These are phyloP conservation scores for Calonectria crousiana DNA, from an alignment of 2,329 filamentous ascomycete species.

Conservation along the genomic window DNA sequence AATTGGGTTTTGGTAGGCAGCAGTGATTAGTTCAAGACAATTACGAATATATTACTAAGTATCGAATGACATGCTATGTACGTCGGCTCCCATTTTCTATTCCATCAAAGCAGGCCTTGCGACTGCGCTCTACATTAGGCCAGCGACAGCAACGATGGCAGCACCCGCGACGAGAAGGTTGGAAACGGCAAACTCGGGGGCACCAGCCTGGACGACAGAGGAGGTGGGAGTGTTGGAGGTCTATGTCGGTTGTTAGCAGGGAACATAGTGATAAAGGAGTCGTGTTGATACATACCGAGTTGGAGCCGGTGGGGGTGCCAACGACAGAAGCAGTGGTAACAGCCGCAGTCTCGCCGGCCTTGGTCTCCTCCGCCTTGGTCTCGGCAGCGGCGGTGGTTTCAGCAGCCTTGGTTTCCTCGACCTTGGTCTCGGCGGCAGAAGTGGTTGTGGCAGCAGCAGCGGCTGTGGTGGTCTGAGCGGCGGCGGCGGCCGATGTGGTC, in stretches of 20 bases:
- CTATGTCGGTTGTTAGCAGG: slow-evolving; percentile 10
- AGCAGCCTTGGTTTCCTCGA: not conserved
- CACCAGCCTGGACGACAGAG: slow-evolving; percentile 20
- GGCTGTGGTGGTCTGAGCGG: slow-evolving; percentile 15
- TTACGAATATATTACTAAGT: slow-evolving; percentile 23
- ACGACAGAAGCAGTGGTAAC: not conserved
- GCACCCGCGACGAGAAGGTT: slow-evolving; percentile 24
- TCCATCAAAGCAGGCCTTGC: not conserved
- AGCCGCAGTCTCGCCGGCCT: not conserved
- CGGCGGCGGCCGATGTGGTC: slow-evolving; percentile 19
- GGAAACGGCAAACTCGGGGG: slow-evolving; percentile 24
- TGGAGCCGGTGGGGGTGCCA: slow-evolving; percentile 16
- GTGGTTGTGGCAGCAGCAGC: slow-evolving; percentile 13
- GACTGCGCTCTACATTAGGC: slow-evolving; percentile 23
- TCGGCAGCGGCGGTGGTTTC: slow-evolving; percentile 6
- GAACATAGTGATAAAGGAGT: too few relatives aligned
- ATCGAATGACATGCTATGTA: slow-evolving; percentile 17
- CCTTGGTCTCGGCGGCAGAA: slow-evolving; percentile 8
- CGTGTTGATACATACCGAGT: slow-evolving; percentile 19
- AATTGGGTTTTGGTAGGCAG: slow-evolving; percentile 6
- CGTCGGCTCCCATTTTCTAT: not conserved
- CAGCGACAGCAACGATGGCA: slow-evolving; percentile 27
- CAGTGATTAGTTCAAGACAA: slow-evolving; percentile 16
- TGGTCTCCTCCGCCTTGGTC: slow-evolving; percentile 4
- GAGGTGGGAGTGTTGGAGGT: slow-evolving; percentile 25